Evolutionary conservation across 805 yeast species (phyloP), one percentile per base, ranked within the genome.

Genomic region (Wickerhamomyces bisporus): DNA sequence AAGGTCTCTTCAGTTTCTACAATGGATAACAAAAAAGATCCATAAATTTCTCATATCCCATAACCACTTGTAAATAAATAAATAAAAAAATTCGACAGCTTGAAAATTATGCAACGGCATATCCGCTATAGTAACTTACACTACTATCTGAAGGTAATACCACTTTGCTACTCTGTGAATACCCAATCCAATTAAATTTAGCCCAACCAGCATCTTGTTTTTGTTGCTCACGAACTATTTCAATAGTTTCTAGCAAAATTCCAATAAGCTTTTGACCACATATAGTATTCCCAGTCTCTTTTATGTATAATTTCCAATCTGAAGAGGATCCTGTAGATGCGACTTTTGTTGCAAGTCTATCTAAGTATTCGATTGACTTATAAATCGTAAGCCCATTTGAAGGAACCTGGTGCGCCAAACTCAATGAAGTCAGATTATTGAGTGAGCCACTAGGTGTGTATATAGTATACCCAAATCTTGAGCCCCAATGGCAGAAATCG

Each of bases 401-500:
- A 1, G 38, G 27, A 10, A 40, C 12, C 25, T 32, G 43, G 9
- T 47, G 31, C 16, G n/a, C 26, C 4, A 39, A 2, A 4, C 37
- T 27, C 14, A 53, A 28, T 3, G 39, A 23, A 16, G 21, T 27
- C 26, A 60, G 30, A 18, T 56, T 52, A 1, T 41, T 39, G 3
- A 55, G 27, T 0, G 43, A 31, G 0, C 44, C 44, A 14, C 44
- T 38, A 15, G 50, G 36, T 0, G 78, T 67, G 45, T 77, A 80
- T 6, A 65, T 61, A 3, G 74, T 75, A 51, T 77, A 83, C 12
- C 72, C 73, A 52, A 82, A 83, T 27, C 86, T 58, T 3, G 66
- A 48, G 1, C 89, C 89, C 98, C 98, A 93, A 57, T 93, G 98
- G 55, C 97, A 89, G 53, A 93, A 93, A 64, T 93, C 98, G 2